Evolutionary conservation across 352 stramenopile genomes (phyloP).

Genomic region (Elongisporangium undulatum): DNA sequence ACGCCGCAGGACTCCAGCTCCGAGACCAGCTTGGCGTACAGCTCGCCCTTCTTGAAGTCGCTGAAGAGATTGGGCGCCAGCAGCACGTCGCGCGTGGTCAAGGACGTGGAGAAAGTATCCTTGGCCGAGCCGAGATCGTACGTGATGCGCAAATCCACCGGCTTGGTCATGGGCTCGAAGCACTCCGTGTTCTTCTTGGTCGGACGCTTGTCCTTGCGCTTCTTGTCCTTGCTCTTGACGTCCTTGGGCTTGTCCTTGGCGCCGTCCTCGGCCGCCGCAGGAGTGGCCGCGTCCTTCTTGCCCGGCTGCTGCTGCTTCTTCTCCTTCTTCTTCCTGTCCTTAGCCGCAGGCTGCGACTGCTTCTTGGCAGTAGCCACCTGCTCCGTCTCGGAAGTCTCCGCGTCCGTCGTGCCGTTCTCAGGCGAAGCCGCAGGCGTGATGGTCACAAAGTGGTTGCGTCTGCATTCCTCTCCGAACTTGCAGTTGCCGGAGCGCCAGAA

Average conservation of each 20-base stretch:
- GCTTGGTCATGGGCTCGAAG: conserved; percentile 63
- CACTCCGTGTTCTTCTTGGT: conserved; percentile 79
- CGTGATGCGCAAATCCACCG: conserved; percentile 66
- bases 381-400: conserved; percentile 3
- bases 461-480: conserved; percentile 51
- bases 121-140: conserved; percentile 53
- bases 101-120: conserved; percentile 52
- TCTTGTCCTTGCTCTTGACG: conserved; percentile 7
- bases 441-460: conserved; percentile 53
- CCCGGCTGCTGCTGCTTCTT: conserved; percentile 8
- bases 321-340: conserved; percentile 3
- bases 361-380: conserved; percentile 2
- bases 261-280: conserved; percentile 1
- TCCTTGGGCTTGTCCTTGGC: conserved; percentile 5
- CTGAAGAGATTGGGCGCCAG: conserved; percentile 71
- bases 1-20: conserved; percentile 69
- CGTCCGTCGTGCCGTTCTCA: conserved; percentile 1
- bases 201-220: conserved; percentile 16
- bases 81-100: conserved; percentile 60
- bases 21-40: conserved; percentile 61
- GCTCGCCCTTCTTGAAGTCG: conserved; percentile 66
- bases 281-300: conserved; percentile 15
- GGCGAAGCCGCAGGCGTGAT: background rate
- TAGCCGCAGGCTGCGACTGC: background rate
- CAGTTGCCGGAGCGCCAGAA: conserved; percentile 49